Evolutionary conservation across 1,284 basidiomycete genomes (phyloP).

Genomic region (Xanthoconium separans): DNA sequence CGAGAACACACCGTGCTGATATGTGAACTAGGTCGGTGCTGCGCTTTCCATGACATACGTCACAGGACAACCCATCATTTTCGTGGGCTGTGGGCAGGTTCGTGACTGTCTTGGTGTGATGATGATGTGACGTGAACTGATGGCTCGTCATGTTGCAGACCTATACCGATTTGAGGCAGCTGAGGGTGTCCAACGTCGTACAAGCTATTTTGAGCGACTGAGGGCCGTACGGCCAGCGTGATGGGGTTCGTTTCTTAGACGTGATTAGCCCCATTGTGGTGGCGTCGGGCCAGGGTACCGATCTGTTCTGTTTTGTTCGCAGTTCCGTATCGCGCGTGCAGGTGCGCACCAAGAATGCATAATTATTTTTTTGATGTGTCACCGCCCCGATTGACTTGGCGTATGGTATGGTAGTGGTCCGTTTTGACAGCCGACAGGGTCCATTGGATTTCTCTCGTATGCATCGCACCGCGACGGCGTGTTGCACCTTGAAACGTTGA

Average conservation of each 20-base stretch:
- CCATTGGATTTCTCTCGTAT: too few relatives aligned
- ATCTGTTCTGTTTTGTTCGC: background rate
- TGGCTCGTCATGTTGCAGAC: slow-evolving; percentile 55
- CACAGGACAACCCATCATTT: slow-evolving; percentile 94
- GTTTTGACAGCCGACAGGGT: too few relatives aligned
- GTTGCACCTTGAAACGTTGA: too few relatives aligned
- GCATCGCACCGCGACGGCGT: too few relatives aligned
- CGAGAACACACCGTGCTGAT: slow-evolving; percentile 2
- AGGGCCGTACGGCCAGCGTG: background rate
- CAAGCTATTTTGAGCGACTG: slow-evolving; percentile 79
- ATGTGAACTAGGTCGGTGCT: slow-evolving; percentile 74
- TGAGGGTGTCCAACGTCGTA: slow-evolving; percentile 91
- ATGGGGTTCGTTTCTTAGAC: background rate
- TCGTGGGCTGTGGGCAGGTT: slow-evolving; percentile 95
- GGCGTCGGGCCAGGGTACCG: too few relatives aligned
- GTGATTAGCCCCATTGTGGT: background rate
- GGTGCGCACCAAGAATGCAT: background rate
- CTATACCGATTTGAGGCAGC: slow-evolving; percentile 88
- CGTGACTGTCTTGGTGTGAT: slow-evolving; percentile 23
- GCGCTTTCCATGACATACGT: slow-evolving; percentile 97
- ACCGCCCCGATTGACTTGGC: background rate
- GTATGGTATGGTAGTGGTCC: too few relatives aligned
- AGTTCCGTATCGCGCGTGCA: background rate
- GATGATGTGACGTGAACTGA: slow-evolving; percentile 12
- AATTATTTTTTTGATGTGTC: background rate